A percentile compares a stretch with the other conserved stretches of the same genome.
Conservation (phyloP, 1,284 basidiomycete genomes). For the Ustilago xerochloae region DNA sequence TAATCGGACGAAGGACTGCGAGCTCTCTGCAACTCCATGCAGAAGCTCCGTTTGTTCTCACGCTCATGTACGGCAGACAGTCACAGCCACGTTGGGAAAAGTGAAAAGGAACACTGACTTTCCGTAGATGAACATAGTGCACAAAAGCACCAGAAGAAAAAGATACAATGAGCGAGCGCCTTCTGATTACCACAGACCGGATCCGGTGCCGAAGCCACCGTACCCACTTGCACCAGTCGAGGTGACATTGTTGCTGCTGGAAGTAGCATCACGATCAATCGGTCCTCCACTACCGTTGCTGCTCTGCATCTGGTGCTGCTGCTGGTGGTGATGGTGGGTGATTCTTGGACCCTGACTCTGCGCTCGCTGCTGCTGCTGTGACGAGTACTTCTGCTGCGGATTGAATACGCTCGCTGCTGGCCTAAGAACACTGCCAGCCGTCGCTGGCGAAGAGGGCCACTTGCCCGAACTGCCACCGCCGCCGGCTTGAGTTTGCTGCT, state of each 20-base stretch:
- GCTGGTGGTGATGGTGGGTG: conserved; percentile 20
- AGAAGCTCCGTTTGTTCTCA: no score
- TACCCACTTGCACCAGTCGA: conserved; percentile 14
- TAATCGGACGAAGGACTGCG: no score
- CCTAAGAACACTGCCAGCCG: conserved; percentile 23
- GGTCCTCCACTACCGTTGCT: conserved; percentile 23
- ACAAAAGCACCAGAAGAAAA: no score
- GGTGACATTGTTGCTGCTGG: neutral
- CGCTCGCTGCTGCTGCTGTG: conserved; percentile 22
- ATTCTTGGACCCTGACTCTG: conserved; percentile 18
- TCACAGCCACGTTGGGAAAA: no score
- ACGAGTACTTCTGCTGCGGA: conserved; percentile 32
- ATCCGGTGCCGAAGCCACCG: conserved; percentile 20
- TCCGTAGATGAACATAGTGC: no score
- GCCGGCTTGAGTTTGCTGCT: no score
- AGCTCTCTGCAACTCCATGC: no score
- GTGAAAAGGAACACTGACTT: no score
- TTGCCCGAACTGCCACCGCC: conserved; percentile 13
- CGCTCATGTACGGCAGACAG: no score
- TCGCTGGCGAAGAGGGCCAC: conserved; percentile 15
- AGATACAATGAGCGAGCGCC: neutral
- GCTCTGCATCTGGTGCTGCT: neutral
- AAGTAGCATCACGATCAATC: conserved; percentile 24
- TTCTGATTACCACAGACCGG: conserved; percentile 17
- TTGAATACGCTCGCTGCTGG: conserved; percentile 39